A percentile compares a stretch with the other conserved stretches of the same genome.
Evolutionary conservation across 495 filamentous ascomycete species (phyloP).

Genomic region (Neurospora terricola): DNA sequence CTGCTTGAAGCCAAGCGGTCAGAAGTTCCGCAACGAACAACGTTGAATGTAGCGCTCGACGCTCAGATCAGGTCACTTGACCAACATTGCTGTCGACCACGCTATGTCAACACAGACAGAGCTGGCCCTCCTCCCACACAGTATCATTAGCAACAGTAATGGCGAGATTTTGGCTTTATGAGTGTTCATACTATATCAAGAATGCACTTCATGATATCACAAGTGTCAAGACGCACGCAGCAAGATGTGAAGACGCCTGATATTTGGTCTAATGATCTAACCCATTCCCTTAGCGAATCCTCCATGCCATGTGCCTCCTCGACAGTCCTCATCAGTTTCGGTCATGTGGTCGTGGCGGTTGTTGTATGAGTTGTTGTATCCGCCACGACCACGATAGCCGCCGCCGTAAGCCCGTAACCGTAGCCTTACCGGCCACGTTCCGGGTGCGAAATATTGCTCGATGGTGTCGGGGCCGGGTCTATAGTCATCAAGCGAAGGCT

Average conservation of each 20-base stretch:
- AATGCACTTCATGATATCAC: background rate
- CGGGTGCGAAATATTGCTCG: background rate
- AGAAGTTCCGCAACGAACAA: too few species aligned
- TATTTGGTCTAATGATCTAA: background rate
- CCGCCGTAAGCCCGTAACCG: too few species aligned
- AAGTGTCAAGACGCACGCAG: background rate
- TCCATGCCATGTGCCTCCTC: background rate
- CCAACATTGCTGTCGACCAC: too few species aligned
- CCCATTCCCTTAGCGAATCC: background rate
- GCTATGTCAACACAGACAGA: too few species aligned
- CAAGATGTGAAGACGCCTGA: background rate
- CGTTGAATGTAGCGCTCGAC: too few species aligned
- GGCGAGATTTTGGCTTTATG: background rate
- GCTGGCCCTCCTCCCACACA: too few species aligned
- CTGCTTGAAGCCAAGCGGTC: too few species aligned
- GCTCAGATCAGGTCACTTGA: too few species aligned
- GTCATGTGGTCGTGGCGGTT: background rate
- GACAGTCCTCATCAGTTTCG: background rate
- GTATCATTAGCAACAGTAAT: background rate
- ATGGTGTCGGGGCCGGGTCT: background rate
- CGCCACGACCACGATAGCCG: background rate
- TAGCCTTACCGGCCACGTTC: background rate
- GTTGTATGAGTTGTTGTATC: background rate
- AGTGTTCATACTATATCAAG: background rate
- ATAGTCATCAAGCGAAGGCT: conserved; percentile 1